Conservation (phyloP, 306 rosid genomes). For the Senna tora region DNA sequence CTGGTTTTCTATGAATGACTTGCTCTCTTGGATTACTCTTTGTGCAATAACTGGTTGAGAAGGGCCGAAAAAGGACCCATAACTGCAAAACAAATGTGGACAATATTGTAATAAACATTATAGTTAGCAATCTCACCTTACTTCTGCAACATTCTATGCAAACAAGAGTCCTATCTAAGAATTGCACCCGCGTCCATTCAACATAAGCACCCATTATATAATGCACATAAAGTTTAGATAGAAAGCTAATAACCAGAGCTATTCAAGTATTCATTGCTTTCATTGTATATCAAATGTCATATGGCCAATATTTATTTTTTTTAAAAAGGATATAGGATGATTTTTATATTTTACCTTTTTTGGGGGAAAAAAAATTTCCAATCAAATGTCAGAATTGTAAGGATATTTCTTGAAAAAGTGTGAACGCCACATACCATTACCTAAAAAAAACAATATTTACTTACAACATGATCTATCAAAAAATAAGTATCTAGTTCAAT, state of each 20-base stretch:
- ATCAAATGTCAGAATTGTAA: too few relatives aligned
- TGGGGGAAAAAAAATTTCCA: too few relatives aligned
- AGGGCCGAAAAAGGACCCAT: conserved; percentile 87
- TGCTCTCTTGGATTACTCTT: conserved; percentile 91
- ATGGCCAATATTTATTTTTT: too few relatives aligned
- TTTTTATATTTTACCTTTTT: too few relatives aligned
- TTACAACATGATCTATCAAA: too few relatives aligned
- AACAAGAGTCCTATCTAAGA: neutral
- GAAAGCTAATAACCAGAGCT: neutral
- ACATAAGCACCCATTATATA: neutral
- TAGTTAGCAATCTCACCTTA: conserved; percentile 15
- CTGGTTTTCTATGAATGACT: conserved; percentile 70
- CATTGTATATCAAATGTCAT: too few relatives aligned
- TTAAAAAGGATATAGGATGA: too few relatives aligned
- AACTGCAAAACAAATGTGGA: conserved; percentile 57
- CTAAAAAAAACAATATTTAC: too few relatives aligned
- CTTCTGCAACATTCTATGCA: neutral
- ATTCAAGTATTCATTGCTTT: neutral
- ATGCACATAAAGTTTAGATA: neutral
- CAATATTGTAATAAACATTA: conserved; percentile 29
- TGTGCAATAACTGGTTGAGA: conserved; percentile 78
- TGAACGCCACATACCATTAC: too few relatives aligned
- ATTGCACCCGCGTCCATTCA: neutral
- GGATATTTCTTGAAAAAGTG: too few relatives aligned
- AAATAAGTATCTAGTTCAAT: too few relatives aligned